Conservation (phyloP, 345 rosid genomes). For the Populus tremula region DNA sequence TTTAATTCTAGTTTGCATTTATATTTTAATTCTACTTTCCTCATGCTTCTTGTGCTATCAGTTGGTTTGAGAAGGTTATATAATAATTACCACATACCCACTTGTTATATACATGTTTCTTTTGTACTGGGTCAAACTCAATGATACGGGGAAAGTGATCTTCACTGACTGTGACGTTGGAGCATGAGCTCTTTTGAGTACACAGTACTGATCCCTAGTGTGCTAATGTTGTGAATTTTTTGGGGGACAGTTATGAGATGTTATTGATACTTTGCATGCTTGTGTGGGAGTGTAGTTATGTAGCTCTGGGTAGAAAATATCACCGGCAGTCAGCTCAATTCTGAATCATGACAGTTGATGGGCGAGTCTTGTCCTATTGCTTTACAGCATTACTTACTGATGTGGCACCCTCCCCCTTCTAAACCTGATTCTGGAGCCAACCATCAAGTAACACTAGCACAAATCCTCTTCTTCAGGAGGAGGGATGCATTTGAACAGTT, state of each 20-base stretch:
- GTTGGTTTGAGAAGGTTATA: not conserved
- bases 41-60: not conserved
- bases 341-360: not conserved
- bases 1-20: not conserved
- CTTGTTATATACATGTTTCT: not conserved
- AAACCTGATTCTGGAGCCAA: not conserved
- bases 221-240: not conserved
- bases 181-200: not conserved
- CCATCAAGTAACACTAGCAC: not conserved
- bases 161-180: not conserved
- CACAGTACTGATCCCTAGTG: not conserved
- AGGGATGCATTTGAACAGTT: not conserved
- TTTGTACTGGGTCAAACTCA: not conserved
- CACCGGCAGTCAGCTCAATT: not conserved
- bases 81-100: not conserved
- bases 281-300: not conserved
- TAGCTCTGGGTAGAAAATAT: not conserved
- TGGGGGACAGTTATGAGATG: not conserved
- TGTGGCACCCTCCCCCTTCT: too few species aligned
- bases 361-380: too few species aligned
- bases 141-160: not conserved
- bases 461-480: not conserved
- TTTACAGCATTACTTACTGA: too few species aligned
- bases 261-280: not conserved
- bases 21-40: too few species aligned